phyloP scores from a whole-genome alignment of 331 rosid species.

The Quercus lobata region DNA sequence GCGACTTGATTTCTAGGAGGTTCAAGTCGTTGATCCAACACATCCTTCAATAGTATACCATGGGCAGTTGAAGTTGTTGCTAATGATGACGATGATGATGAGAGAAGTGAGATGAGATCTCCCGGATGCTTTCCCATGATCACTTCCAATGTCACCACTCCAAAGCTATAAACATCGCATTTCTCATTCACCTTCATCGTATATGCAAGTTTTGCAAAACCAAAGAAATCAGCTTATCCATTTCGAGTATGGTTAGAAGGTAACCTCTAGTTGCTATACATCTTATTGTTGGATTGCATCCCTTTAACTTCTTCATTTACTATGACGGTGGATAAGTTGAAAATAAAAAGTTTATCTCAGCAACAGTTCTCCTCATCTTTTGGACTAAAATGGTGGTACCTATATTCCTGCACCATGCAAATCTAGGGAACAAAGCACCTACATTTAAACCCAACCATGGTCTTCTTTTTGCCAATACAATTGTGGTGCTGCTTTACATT shows the following conservation, averaged over 20 bases:
- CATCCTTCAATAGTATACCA: slow-evolving; percentile 24
- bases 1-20: slow-evolving; percentile 18
- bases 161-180: slow-evolving; percentile 49
- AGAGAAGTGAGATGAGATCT: slow-evolving; percentile 24
- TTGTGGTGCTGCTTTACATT: no score
- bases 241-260: not conserved
- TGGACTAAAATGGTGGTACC: no score
- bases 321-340: no score
- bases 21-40: slow-evolving; percentile 29
- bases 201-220: slow-evolving; percentile 39
- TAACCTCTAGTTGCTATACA: no score
- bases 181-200: slow-evolving; percentile 36
- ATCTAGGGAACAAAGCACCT: not conserved
- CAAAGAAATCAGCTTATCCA: not conserved
- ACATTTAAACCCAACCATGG: no score
- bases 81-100: not conserved
- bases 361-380: no score
- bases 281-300: no score
- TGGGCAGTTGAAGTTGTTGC: not conserved
- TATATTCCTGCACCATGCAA: not conserved
- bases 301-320: no score
- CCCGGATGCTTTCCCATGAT: slow-evolving; percentile 48
- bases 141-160: slow-evolving; percentile 42
- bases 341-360: no score
- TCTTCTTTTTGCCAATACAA: no score